These are phyloP conservation scores for Cercospora zeina DNA, from an alignment of 2,329 filamentous ascomycete species.

Conservation along the genomic window DNA sequence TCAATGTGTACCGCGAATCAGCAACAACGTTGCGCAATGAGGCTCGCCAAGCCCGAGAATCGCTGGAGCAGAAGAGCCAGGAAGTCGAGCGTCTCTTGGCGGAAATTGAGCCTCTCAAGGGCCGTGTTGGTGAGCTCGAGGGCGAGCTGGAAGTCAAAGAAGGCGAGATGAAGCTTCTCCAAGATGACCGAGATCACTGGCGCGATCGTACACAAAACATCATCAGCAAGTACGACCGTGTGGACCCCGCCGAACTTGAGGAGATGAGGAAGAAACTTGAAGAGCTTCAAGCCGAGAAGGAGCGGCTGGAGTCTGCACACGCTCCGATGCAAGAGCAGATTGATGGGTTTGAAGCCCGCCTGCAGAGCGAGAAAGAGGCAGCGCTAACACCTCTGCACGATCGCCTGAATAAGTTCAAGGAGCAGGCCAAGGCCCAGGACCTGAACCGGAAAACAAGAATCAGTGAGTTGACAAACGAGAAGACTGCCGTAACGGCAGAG, in stretches of 20 bases:
- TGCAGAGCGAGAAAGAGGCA: slow-evolving; percentile 38
- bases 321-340: slow-evolving; percentile 54
- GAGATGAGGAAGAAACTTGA: slow-evolving; percentile 77
- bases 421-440: slow-evolving; percentile 55
- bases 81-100: slow-evolving; percentile 72
- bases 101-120: slow-evolving; percentile 79
- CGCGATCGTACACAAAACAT: slow-evolving; percentile 96
- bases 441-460: slow-evolving; percentile 50
- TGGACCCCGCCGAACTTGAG: slow-evolving; percentile 90
- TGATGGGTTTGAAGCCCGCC: slow-evolving; percentile 50
- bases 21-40: slow-evolving; percentile 88
- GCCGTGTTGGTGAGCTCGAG: slow-evolving; percentile 77
- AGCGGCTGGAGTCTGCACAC: slow-evolving; percentile 54
- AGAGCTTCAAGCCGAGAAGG: slow-evolving; percentile 54
- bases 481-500: slow-evolving; percentile 53
- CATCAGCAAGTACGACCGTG: slow-evolving; percentile 90
- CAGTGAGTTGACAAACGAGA: slow-evolving; percentile 47
- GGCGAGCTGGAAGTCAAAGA: slow-evolving; percentile 78
- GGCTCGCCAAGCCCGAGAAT: slow-evolving; percentile 72
- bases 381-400: slow-evolving; percentile 25
- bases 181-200: slow-evolving; percentile 91
- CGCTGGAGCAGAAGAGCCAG: slow-evolving; percentile 71
- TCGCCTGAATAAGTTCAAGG: slow-evolving; percentile 49
- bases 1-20: slow-evolving; percentile 94
- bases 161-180: slow-evolving; percentile 82